Evolutionary conservation across 2,329 filamentous ascomycete genomes (phyloP), one percentile per base, ranked within the genome.

Genomic region (Xylaria sp.): DNA sequence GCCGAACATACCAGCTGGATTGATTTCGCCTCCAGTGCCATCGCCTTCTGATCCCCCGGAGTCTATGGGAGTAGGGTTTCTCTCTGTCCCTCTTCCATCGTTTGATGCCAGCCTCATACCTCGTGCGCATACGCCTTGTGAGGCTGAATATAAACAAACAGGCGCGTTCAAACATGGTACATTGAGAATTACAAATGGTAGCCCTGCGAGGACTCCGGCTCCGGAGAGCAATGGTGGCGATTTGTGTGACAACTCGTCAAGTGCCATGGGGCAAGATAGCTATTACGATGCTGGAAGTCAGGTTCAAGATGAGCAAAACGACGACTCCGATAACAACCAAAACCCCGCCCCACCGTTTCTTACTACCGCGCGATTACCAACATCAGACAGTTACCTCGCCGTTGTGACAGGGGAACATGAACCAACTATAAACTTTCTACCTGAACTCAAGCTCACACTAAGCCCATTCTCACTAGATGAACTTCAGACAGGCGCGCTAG

Each of bases 111-210:
- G 77, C 12, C 69, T 75, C 0, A 66, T 78, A 21, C 79, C 78
- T 29, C 80, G 83, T n/a, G 82, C 79, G 10, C 72, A 79, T 32
- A 88, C 86, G 0, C 85, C 88, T 0, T 84, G 80, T 48, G 88
- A 90, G 27, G 77, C 81, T 32, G 84, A 87, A n/a, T 90, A 90
- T 73, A 82, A 83, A 68, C 87, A 90, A 54, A 84, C 88, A 37
- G 89, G 89, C 2, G 86, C 84, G 12, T 90, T 89, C 75, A 89
- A 88, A 75, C 84, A 89, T 62, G 89, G 89, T 1, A 87, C 87
- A 1, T 74, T 91, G 59, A 85, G 87, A 42, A 90, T 91, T 65
- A 89, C 83, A 25, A 91, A 91, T 76, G 88, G 87, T 16, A 87
- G 84, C 65, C 88, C 89, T 2, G 77, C 78, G 16, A 78, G 80